Evolutionary conservation across 192 early-diverging fungal species (phyloP).

Genomic region (Coemansia sp.): DNA sequence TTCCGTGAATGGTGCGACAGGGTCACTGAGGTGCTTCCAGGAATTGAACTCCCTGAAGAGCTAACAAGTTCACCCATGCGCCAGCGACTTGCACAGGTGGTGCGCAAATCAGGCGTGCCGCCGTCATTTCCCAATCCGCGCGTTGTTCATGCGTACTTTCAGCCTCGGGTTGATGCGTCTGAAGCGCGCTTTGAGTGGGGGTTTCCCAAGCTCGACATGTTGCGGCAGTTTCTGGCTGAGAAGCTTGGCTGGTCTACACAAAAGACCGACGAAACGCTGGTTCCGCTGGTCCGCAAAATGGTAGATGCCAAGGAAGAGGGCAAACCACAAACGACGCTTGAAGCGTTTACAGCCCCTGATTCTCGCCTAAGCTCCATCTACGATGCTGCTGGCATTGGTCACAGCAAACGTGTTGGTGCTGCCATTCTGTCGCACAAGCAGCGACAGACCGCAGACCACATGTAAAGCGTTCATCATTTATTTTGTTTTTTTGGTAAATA

Average conservation of each 20-base stretch:
- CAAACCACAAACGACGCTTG: slow-evolving; percentile 27
- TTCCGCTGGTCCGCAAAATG: slow-evolving; percentile 50
- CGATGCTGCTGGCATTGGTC: slow-evolving; percentile 8
- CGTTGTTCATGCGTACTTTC: slow-evolving; percentile 75
- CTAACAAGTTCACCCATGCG: slow-evolving; percentile 24
- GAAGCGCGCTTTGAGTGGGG: slow-evolving; percentile 37
- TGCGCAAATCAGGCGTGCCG: slow-evolving; percentile 68
- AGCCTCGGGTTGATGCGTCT: slow-evolving; percentile 64
- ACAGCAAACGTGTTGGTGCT: slow-evolving; percentile 43
- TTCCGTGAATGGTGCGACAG: slow-evolving; percentile 46
- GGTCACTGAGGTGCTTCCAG: slow-evolving; percentile 48
- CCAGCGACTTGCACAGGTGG: slow-evolving; percentile 57
- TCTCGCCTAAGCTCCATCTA: slow-evolving; percentile 3
- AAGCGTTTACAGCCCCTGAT: slow-evolving; percentile 14
- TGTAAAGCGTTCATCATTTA: slow-evolving; percentile 1
- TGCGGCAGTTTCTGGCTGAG: slow-evolving; percentile 51
- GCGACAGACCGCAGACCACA: not conserved
- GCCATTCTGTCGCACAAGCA: slow-evolving; percentile 40
- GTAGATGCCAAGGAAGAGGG: slow-evolving; percentile 9
- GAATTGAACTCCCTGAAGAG: slow-evolving; percentile 38
- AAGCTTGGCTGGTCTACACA: slow-evolving; percentile 43
- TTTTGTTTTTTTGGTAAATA: not conserved
- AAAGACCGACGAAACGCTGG: slow-evolving; percentile 47
- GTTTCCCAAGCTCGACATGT: slow-evolving; percentile 49
- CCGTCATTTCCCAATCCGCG: slow-evolving; percentile 74